Percentiles rank a stretch among this genome's conserved stretches.
These are phyloP conservation scores for Naganishia kalamii DNA, from an alignment of 768 basidiomycete species.

Conservation along the genomic window DNA sequence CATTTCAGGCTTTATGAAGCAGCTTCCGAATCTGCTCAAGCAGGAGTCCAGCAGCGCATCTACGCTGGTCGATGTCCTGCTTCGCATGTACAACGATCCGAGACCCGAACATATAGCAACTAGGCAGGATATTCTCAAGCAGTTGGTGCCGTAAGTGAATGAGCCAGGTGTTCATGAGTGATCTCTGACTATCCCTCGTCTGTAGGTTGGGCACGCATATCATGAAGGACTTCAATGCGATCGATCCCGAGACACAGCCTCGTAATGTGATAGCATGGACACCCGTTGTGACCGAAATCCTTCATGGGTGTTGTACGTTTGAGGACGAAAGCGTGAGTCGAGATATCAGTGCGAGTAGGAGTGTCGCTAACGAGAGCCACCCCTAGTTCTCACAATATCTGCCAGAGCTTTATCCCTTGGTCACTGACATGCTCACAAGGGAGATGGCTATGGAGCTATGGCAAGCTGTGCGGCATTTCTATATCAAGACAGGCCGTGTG, in stretches of 20 bases:
- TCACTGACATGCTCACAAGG: conserved; percentile 72
- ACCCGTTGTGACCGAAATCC: conserved; percentile 92
- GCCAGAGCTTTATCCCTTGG: conserved; percentile 81
- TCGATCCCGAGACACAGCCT: conserved; percentile 80
- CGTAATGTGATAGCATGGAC: conserved; percentile 97
- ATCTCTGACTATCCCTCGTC: conserved; percentile 16
- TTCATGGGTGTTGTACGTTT: conserved; percentile 81
- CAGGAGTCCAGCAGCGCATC: conserved; percentile 97
- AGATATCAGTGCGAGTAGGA: too few relatives aligned
- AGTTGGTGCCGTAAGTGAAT: conserved; percentile 60
- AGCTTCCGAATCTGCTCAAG: conserved; percentile 91
- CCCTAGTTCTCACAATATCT: conserved; percentile 80
- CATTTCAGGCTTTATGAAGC: conserved; percentile 96
- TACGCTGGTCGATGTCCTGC: conserved; percentile 81
- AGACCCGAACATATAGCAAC: conserved; percentile 65
- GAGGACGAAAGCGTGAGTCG: conserved; percentile 85
- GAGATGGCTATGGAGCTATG: conserved; percentile 80
- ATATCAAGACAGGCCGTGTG: conserved; percentile 58
- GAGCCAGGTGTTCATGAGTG: background rate
- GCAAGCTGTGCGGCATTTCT: conserved; percentile 68
- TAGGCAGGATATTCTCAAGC: conserved; percentile 62
- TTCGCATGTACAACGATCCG: conserved; percentile 88
- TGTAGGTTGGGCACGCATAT: conserved; percentile 77
- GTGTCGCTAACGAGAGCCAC: background rate
- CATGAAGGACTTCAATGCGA: conserved; percentile 79